Base-by-base conservation (phyloP, 441 rosid genomes). In the Daphne laureola region DNA sequence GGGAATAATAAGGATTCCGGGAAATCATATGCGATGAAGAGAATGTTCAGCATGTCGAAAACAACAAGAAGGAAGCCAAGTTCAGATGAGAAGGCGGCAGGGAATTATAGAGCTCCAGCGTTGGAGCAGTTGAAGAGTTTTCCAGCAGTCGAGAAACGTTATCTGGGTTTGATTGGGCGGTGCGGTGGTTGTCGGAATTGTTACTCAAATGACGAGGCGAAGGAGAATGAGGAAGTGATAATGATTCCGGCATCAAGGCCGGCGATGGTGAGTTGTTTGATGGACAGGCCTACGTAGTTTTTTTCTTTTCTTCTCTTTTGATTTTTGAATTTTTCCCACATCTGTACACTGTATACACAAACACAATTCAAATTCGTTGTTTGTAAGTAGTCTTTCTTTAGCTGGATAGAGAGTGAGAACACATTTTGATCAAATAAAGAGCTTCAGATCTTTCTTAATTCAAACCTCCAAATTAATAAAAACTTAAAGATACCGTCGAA, bases 181-280 rank as follows among this genome's bases (percentile, higher is more conserved):
- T 31, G 57, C 2, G 68, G 70, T 53, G 67, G 18, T 43, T n/a
- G n/a, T n/a, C 63, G 79, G 49, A 73, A 69, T 58, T 86, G 61
- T 53, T 72, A 64, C 54, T 78, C 86, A 0, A 86, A 82, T 38
- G 87, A 80, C 7, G 91, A 83, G 0, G 59, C 13, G 14, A 73
- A 55, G 45, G 63, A 70, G 2, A 74, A 67, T 2, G 70, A 67
- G 1, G 83, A 76, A 35, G 78, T 76, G 14, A 57, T 62, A 16
- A 76, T 58, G 0, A 67, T 86, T 15, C 87, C 98, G 4, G 87
- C 83, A 59, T 87, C 96, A 25, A 95, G 93, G 35, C 92, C 94
- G n/a, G n/a, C n/a, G 2, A 69, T 81, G 16, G 46, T 55, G 47
- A 62, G 49, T 45, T 52, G 49, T 45, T 52, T 71, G 69, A 68